These are phyloP conservation scores for Aspergillus coremiiformis DNA, from an alignment of 495 filamentous ascomycete genomes.

Conservation along the genomic window DNA sequence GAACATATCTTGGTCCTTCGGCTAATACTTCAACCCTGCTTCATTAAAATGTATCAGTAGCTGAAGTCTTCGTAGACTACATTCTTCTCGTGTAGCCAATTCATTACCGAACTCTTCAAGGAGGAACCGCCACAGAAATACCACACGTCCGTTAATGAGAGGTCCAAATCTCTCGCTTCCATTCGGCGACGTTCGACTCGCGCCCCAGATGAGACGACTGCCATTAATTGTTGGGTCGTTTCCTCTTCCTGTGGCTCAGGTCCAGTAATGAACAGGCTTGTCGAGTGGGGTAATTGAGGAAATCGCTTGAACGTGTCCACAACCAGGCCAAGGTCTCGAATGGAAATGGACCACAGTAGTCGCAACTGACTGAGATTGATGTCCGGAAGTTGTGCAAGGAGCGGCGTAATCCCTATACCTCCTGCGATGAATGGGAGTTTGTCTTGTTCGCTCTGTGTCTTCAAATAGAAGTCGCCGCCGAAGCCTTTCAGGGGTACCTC, in stretches of 20 bases:
- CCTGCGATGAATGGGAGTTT: conserved; percentile 54
- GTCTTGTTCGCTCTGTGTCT: conserved; percentile 29
- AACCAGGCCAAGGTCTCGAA: conserved; percentile 54
- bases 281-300: conserved; percentile 41
- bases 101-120: conserved; percentile 48
- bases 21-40: not conserved
- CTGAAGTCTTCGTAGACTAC: conserved; percentile 65
- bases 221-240: conserved; percentile 13
- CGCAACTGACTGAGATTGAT: conserved; percentile 39
- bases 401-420: conserved; percentile 74
- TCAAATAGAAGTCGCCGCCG: conserved; percentile 58
- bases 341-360: conserved; percentile 60
- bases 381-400: conserved; percentile 54
- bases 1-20: too few relatives aligned
- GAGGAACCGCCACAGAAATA: conserved; percentile 58
- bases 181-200: conserved; percentile 46
- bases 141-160: conserved; percentile 43
- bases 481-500: conserved; percentile 65
- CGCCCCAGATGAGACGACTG: conserved; percentile 32
- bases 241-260: conserved; percentile 18
- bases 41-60: conserved; percentile 38
- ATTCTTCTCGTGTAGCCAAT: conserved; percentile 57
- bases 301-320: conserved; percentile 49
- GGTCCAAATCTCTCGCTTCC: conserved; percentile 45
- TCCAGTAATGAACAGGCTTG: conserved; percentile 56